These are phyloP conservation scores for Noccaea caerulescens DNA, from an alignment of 345 rosid species.

Conservation along the genomic window DNA sequence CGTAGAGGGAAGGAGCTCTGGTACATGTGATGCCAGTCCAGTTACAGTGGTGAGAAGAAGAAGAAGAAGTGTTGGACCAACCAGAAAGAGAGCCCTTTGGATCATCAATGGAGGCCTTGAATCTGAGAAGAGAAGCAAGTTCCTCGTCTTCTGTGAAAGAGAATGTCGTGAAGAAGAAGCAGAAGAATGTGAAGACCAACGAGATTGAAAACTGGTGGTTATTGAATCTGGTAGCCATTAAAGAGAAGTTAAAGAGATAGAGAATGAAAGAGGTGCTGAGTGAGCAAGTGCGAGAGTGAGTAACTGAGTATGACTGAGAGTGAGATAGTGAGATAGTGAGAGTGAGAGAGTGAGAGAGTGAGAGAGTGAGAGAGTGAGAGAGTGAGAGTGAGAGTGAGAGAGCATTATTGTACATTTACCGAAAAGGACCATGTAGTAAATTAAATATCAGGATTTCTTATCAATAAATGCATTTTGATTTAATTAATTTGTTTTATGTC, in stretches of 20 bases:
- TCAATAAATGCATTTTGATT: neutral
- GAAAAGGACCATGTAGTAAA: conserved; percentile 15
- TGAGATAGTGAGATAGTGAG: neutral
- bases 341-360: conserved; percentile 22
- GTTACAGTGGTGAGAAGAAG: conserved; percentile 63
- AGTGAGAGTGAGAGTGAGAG: conserved; percentile 15
- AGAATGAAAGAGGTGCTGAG: conserved; percentile 35
- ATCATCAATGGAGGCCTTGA: conserved; percentile 75
- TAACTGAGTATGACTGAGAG: conserved; percentile 1
- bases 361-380: conserved; percentile 1
- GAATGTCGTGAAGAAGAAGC: conserved; percentile 43
- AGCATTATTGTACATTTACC: conserved; percentile 23
- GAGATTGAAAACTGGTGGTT: conserved; percentile 43
- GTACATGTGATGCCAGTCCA: conserved; percentile 87
- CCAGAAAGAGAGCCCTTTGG: conserved; percentile 66
- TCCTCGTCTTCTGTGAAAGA: conserved; percentile 64
- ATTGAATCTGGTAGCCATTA: conserved; percentile 63
- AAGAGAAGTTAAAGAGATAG: conserved; percentile 28
- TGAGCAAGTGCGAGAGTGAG: conserved; percentile 4
- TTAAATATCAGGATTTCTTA: neutral
- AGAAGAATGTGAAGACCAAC: conserved; percentile 51
- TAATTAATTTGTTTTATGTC: too few relatives aligned
- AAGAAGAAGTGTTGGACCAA: conserved; percentile 62
- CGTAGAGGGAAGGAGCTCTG: conserved; percentile 55
- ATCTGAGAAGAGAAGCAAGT: conserved; percentile 64